These are phyloP conservation scores for Volvox africanus DNA, from an alignment of 139 green algal species.

Conservation along the genomic window DNA sequence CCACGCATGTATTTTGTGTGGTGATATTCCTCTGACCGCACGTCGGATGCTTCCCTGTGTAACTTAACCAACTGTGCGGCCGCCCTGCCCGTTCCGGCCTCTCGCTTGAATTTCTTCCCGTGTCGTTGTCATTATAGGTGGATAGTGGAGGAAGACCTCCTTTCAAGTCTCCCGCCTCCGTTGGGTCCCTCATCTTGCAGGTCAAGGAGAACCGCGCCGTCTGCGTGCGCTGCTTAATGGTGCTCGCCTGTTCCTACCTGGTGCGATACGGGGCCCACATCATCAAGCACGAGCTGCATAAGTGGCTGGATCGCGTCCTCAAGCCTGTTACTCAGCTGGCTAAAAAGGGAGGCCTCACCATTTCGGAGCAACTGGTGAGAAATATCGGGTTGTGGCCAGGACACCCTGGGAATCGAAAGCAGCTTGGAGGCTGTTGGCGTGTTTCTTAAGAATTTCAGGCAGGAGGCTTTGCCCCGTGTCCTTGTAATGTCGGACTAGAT, in stretches of 20 bases:
- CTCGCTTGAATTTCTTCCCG: background rate
- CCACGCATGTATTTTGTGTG: no score
- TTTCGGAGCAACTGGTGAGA: conserved; percentile 66
- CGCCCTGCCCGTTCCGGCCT: background rate
- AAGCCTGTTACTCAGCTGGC: conserved; percentile 66
- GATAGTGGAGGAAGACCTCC: background rate
- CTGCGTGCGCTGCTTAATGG: conserved; percentile 60
- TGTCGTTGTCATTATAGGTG: background rate
- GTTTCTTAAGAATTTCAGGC: no score
- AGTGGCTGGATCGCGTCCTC: conserved; percentile 72
- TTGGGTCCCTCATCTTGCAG: conserved; percentile 20
- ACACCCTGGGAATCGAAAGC: no score
- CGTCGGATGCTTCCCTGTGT: no score
- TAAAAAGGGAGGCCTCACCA: conserved; percentile 65
- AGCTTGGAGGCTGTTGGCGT: no score
- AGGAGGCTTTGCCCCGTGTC: background rate
- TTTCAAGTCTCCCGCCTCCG: no score
- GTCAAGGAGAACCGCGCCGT: conserved; percentile 64
- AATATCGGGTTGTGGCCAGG: no score
- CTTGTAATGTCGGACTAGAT: background rate
- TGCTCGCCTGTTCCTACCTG: conserved; percentile 63
- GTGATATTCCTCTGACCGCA: no score
- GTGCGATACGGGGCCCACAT: conserved; percentile 52
- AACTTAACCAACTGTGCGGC: no score
- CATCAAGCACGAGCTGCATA: conserved; percentile 43